Conservation (phyloP, 2,329 filamentous ascomycete species). For the Epichloe gansuensis region DNA sequence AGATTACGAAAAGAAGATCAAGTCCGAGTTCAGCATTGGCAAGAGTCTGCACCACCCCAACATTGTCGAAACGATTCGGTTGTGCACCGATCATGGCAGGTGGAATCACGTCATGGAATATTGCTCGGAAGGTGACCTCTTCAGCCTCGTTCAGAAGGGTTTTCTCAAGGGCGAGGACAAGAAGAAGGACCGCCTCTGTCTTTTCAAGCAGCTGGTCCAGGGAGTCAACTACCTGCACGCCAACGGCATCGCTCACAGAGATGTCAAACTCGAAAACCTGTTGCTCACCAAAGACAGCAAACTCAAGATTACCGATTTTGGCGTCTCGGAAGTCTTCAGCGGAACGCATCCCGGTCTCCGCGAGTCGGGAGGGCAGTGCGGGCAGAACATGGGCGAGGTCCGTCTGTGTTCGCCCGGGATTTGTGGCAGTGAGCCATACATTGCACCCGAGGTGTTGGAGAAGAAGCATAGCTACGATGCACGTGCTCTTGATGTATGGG, state of each 20-base stretch:
- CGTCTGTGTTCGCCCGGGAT: constrained; percentile 67
- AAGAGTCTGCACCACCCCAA: constrained; percentile 80
- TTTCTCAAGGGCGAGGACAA: constrained; percentile 55
- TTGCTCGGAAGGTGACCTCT: constrained; percentile 72
- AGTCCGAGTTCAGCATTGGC: constrained; percentile 79
- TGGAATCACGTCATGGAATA: constrained; percentile 95
- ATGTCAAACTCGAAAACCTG: constrained; percentile 83
- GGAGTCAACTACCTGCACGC: constrained; percentile 72
- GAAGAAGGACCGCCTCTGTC: constrained; percentile 59
- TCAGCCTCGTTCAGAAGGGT: constrained; percentile 57
- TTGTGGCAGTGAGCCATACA: constrained; percentile 76
- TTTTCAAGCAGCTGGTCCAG: constrained; percentile 82
- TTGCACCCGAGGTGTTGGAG: constrained; percentile 70
- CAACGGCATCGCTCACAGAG: constrained; percentile 79
- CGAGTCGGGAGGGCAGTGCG: constrained; percentile 61
- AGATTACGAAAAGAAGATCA: constrained; percentile 81
- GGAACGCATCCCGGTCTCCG: constrained; percentile 70
- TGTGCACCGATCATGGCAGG: constrained; percentile 61
- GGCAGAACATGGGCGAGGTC: constrained; percentile 57
- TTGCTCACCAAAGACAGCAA: constrained; percentile 68
- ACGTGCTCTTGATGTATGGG: constrained; percentile 75
- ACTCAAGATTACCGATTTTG: constrained; percentile 86
- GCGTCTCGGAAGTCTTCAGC: constrained; percentile 74
- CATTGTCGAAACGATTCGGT: constrained; percentile 66
- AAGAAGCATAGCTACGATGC: constrained; percentile 59